Conservation (phyloP, 371 early-diverging fungal genomes). For the Parasitella parasitica region DNA sequence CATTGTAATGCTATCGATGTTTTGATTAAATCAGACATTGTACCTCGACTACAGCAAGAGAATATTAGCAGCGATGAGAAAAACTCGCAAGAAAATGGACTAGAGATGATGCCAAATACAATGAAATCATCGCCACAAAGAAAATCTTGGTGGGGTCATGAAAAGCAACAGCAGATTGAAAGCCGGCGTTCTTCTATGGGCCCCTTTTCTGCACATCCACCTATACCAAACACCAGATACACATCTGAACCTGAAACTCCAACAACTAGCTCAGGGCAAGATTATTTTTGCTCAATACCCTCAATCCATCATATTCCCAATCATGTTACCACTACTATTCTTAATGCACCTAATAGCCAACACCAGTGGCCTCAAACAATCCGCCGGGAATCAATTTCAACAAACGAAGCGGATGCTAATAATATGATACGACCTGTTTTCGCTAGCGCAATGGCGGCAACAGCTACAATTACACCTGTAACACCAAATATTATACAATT, state of each 20-base stretch:
- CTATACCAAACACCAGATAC: conserved; percentile 3
- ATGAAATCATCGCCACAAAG: not conserved
- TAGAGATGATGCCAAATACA: not conserved
- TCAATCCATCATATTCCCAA: not conserved
- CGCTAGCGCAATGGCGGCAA: not conserved
- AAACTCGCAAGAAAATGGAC: not conserved
- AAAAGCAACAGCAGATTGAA: conserved; percentile 5
- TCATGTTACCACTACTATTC: not conserved
- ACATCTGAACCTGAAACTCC: not conserved
- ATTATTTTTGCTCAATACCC: conserved; percentile 4
- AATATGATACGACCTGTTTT: conserved; percentile 4
- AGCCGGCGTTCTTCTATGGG: conserved; percentile 19
- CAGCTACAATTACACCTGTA: conserved; percentile 10
- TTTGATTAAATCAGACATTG: conserved; percentile 25
- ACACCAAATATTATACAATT: conserved; percentile 3
- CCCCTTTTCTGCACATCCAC: conserved; percentile 22
- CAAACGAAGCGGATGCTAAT: not conserved
- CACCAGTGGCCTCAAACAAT: not conserved
- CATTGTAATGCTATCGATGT: conserved; percentile 42
- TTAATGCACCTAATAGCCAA: not conserved
- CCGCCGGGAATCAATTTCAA: not conserved
- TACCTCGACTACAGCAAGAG: not conserved
- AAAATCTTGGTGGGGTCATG: conserved; percentile 25
- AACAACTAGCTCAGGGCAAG: not conserved
- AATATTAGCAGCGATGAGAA: not conserved